Evolutionary conservation across 2,329 filamentous ascomycete genomes (phyloP).

Genomic region (Beauveria brongniartii): DNA sequence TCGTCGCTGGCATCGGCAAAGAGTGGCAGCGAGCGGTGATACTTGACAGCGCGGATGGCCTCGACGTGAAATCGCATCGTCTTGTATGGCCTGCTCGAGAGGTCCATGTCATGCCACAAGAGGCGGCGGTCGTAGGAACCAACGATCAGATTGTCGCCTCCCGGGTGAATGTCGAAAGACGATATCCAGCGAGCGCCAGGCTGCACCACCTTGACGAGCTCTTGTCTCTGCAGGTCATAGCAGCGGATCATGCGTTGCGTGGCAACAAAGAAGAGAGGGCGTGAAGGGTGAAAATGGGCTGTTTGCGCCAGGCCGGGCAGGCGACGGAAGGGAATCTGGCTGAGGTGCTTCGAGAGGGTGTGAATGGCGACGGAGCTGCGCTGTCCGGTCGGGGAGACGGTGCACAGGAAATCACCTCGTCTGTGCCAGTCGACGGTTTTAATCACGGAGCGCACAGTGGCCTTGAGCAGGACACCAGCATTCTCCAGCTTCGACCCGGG

Average conservation of each 20-base stretch:
- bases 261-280: constrained; percentile 90
- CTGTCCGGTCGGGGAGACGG: constrained; percentile 74
- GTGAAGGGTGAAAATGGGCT: constrained; percentile 88
- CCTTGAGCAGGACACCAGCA: constrained; percentile 69
- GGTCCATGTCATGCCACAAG: constrained; percentile 93
- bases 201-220: constrained; percentile 86
- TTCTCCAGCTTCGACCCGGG: constrained; percentile 67
- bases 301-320: constrained; percentile 71
- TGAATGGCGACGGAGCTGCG: constrained; percentile 84
- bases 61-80: constrained; percentile 91
- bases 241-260: constrained; percentile 88
- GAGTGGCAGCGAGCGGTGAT: constrained; percentile 73
- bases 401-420: constrained; percentile 87
- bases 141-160: constrained; percentile 88
- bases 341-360: constrained; percentile 88
- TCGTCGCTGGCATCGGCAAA: constrained; percentile 96
- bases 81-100: constrained; percentile 87
- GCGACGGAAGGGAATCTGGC: constrained; percentile 84
- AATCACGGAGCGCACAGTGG: constrained; percentile 70
- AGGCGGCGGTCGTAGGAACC: constrained; percentile 90
- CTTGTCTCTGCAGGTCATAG: constrained; percentile 87
- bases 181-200: constrained; percentile 92
- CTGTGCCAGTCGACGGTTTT: constrained; percentile 93
- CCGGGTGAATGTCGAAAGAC: constrained; percentile 85
- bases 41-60: constrained; percentile 83